Conservation (phyloP, 1,139 yeast genomes). For the Yamadazyma blattariae region DNA sequence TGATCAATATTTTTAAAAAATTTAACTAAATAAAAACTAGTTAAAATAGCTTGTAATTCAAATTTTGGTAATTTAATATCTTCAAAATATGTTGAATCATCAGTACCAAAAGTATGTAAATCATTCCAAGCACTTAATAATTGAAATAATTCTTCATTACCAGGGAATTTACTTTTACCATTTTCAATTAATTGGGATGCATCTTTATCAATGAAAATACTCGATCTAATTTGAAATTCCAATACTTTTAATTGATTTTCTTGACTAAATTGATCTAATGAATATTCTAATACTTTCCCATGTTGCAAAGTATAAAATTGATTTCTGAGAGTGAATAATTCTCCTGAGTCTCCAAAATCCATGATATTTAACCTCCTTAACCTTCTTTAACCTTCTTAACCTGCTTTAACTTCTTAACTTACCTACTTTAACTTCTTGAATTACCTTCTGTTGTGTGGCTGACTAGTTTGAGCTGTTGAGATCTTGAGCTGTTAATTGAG, state of each 20-base stretch:
- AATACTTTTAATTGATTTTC: slow-evolving; percentile 39
- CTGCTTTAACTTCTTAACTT: too few species aligned
- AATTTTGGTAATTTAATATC: slow-evolving; percentile 32
- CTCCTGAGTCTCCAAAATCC: slow-evolving; percentile 44
- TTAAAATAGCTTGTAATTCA: slow-evolving; percentile 43
- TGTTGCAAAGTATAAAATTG: slow-evolving; percentile 49
- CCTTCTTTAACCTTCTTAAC: too few species aligned
- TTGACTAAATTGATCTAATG: slow-evolving; percentile 31
- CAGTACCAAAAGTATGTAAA: slow-evolving; percentile 41
- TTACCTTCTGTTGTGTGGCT: too few species aligned
- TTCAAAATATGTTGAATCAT: slow-evolving; percentile 37
- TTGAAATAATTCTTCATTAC: slow-evolving; percentile 36
- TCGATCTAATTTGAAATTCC: slow-evolving; percentile 43
- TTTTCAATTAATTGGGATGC: slow-evolving; percentile 40
- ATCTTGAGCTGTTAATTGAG: too few species aligned
- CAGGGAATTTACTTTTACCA: slow-evolving; percentile 36
- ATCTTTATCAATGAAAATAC: slow-evolving; percentile 37
- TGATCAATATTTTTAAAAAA: slow-evolving; percentile 37
- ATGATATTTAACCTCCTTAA: too few species aligned
- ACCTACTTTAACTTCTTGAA: too few species aligned
- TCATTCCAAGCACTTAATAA: slow-evolving; percentile 44
- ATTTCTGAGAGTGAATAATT: slow-evolving; percentile 41
- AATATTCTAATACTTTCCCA: slow-evolving; percentile 31
- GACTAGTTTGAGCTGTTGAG: too few species aligned
- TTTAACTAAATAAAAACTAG: slow-evolving; percentile 41